Conservation (phyloP, 495 filamentous ascomycete genomes). For the Astrocystis sublimbata region DNA sequence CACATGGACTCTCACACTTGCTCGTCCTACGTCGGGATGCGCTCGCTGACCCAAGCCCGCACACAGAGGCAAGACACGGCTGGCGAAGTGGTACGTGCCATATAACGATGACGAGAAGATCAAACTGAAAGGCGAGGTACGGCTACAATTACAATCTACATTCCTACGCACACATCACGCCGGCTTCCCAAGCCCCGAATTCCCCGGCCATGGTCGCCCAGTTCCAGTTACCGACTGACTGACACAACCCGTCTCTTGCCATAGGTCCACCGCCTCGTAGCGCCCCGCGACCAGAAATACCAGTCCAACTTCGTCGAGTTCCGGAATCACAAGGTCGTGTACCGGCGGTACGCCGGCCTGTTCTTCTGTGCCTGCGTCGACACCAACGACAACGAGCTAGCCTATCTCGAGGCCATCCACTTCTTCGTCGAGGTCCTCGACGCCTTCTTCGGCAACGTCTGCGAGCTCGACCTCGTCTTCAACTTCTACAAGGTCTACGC, state of each 20-base stretch:
- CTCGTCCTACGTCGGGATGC: constrained; percentile 2
- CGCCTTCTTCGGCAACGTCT: constrained; percentile 98
- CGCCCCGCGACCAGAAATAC: constrained; percentile 97
- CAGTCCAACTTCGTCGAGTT: constrained; percentile 99
- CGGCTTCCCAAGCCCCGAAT: background rate
- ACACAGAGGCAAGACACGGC: constrained; percentile 90
- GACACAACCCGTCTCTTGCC: background rate
- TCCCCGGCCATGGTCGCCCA: too few relatives aligned
- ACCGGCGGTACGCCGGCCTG: constrained; percentile 92
- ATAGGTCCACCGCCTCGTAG: constrained; percentile 93
- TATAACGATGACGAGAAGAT: constrained; percentile 98
- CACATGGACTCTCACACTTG: background rate
- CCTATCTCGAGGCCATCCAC: constrained; percentile 96
- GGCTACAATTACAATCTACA: background rate
- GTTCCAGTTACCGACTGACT: background rate
- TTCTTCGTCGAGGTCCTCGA: constrained; percentile 99
- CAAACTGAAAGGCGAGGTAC: constrained; percentile 86
- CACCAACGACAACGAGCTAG: constrained; percentile 97
- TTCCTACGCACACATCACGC: background rate
- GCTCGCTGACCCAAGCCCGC: background rate
- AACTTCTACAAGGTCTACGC: constrained; percentile 94
- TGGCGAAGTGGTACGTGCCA: constrained; percentile 98
- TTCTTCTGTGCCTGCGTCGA: constrained; percentile 99
- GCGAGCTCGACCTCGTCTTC: constrained; percentile 97
- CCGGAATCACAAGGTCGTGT: constrained; percentile 90